Evolutionary conservation across 495 filamentous ascomycete genomes (phyloP).

Genomic region (Tuber melanosporum): DNA sequence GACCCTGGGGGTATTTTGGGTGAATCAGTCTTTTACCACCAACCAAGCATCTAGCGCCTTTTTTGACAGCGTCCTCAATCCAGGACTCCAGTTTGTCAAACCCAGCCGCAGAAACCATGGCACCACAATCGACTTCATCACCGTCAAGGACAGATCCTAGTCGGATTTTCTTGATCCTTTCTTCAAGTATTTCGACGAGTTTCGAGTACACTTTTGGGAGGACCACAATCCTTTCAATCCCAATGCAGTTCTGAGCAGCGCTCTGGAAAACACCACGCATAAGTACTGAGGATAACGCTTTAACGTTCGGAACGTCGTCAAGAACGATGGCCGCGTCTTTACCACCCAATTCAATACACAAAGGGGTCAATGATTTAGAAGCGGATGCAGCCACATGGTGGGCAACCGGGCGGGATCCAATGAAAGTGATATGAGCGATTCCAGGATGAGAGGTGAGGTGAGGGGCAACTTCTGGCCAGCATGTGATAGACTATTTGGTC

Average conservation of each 20-base stretch:
- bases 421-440: slow-evolving; percentile 93
- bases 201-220: slow-evolving; percentile 64
- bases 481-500: slow-evolving; percentile 54
- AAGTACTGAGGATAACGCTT: slow-evolving; percentile 67
- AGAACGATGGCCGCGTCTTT: slow-evolving; percentile 94
- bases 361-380: slow-evolving; percentile 72
- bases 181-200: slow-evolving; percentile 63
- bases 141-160: slow-evolving; percentile 60
- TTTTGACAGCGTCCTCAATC: slow-evolving; percentile 65
- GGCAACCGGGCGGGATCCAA: slow-evolving; percentile 80
- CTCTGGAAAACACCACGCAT: slow-evolving; percentile 92
- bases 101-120: slow-evolving; percentile 70
- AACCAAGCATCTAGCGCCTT: slow-evolving; percentile 71
- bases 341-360: slow-evolving; percentile 84
- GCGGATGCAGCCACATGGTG: slow-evolving; percentile 81
- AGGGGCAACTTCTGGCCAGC: slow-evolving; percentile 75
- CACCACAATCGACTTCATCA: slow-evolving; percentile 70
- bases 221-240: slow-evolving; percentile 86
- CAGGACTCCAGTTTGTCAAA: slow-evolving; percentile 66
- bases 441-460: slow-evolving; percentile 79
- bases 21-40: slow-evolving; percentile 71
- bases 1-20: slow-evolving; percentile 63
- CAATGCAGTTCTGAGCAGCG: slow-evolving; percentile 97
- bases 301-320: slow-evolving; percentile 60
- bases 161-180: slow-evolving; percentile 64